A percentile compares a stretch with the other conserved stretches of the same genome.
Evolutionary conservation across 805 yeast genomes (phyloP).

Genomic region (Candida broadrunensis): DNA sequence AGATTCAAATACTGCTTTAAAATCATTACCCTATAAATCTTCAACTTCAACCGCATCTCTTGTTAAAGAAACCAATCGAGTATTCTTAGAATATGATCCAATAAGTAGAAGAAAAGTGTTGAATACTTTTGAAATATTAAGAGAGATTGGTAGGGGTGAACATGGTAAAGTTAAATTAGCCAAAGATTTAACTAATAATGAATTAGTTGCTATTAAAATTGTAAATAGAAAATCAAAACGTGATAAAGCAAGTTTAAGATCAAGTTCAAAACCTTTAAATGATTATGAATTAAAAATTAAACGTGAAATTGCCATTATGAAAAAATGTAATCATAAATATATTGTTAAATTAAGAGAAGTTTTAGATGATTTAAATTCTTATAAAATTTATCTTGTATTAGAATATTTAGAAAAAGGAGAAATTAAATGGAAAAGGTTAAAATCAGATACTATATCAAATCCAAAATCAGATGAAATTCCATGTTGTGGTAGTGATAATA

Average conservation of each 20-base stretch:
- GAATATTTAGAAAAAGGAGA: conserved; percentile 93
- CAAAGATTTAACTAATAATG: conserved; percentile 58
- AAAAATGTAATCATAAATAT: conserved; percentile 45
- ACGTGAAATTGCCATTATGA: conserved; percentile 44
- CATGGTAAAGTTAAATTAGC: conserved; percentile 98
- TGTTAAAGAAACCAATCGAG: conserved; percentile 82
- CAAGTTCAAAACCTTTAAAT: conserved; percentile 22
- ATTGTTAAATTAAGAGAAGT: conserved; percentile 51
- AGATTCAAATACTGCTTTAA: conserved; percentile 5
- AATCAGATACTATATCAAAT: conserved; percentile 3
- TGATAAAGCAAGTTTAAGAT: conserved; percentile 30
- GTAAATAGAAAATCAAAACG: conserved; percentile 63
- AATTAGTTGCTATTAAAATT: conserved; percentile 88
- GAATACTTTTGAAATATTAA: conserved; percentile 84
- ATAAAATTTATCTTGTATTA: conserved; percentile 84
- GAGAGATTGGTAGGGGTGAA: conserved; percentile 92
- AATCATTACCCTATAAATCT: conserved; percentile 1
- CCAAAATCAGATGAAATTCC: conserved; percentile 40
- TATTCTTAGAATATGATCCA: conserved; percentile 86
- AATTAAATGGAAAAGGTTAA: conserved; percentile 64
- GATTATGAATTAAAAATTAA: conserved; percentile 37
- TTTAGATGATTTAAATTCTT: conserved; percentile 77
- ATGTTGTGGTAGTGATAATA: conserved; percentile 20
- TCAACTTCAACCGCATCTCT: conserved; percentile 8
- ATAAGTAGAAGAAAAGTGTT: conserved; percentile 73